These are phyloP conservation scores for Barnettozyma siamensis DNA, from an alignment of 805 yeast genomes.

Conservation along the genomic window DNA sequence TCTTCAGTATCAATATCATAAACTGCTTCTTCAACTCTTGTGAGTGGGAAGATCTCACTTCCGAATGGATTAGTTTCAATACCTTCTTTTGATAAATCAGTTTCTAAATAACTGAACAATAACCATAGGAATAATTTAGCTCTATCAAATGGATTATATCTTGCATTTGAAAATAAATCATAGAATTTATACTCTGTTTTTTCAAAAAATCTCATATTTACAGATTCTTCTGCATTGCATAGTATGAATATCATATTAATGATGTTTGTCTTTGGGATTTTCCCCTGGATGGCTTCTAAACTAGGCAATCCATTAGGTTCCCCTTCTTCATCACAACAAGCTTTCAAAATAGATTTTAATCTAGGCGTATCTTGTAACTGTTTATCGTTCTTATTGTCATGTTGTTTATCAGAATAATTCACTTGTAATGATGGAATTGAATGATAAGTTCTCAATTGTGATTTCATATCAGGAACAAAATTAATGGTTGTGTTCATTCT, in stretches of 20 bases:
- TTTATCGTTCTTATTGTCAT: slow-evolving; percentile 45
- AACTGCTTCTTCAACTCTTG: slow-evolving; percentile 18
- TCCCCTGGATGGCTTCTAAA: slow-evolving; percentile 31
- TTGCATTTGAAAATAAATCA: slow-evolving; percentile 65
- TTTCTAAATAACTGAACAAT: slow-evolving; percentile 73
- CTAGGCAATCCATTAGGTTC: slow-evolving; percentile 45
- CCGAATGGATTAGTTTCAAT: slow-evolving; percentile 56
- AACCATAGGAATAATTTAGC: slow-evolving; percentile 79
- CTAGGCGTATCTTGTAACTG: slow-evolving; percentile 95
- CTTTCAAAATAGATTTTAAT: slow-evolving; percentile 81
- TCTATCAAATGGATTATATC: slow-evolving; percentile 57
- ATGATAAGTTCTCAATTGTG: slow-evolving; percentile 88
- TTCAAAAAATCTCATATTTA: slow-evolving; percentile 32
- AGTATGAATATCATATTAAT: slow-evolving; percentile 71
- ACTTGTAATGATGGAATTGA: slow-evolving; percentile 87
- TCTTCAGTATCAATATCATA: slow-evolving; percentile 2
- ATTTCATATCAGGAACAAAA: slow-evolving; percentile 92
- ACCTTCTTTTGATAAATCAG: slow-evolving; percentile 50
- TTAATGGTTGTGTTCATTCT: slow-evolving; percentile 93
- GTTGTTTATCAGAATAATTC: slow-evolving; percentile 34
- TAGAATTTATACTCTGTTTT: slow-evolving; percentile 46
- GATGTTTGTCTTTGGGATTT: slow-evolving; percentile 51
- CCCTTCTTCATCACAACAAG: slow-evolving; percentile 67
- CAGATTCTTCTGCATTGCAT: slow-evolving; percentile 54
- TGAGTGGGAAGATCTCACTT: slow-evolving; percentile 31